Evolutionary conservation across 2,329 filamentous ascomycete species (phyloP), one percentile per base, ranked within the genome.

Genomic region (Colletotrichum liaoningense): DNA sequence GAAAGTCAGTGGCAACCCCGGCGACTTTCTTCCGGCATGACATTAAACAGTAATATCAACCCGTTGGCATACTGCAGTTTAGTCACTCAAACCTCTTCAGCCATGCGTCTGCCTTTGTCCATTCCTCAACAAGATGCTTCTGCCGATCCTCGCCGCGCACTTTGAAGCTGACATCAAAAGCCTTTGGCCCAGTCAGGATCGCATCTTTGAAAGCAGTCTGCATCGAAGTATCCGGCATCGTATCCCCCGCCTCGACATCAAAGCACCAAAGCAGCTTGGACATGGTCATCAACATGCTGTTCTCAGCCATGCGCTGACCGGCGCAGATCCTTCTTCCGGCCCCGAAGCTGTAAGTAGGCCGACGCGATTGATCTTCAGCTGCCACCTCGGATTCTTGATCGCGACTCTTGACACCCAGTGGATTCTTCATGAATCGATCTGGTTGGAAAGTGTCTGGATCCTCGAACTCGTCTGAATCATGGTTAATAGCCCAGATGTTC

Each of bases 221-320:
- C 7, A 62, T 26, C 1, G n/a, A 33, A 9, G 64, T 57, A 5
- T 46, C 49, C 49, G 49, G 63, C 49, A 19, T 30, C 22, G 30
- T 70, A 28, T 69, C 69, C 11, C 75, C 76, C 2, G 79, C 73
- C n/a, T 75, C 73, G 63, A 84, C 78, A 6, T 84, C 79, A 65
- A 88, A 87, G 1, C 84, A 85, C 88, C 88, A 90, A 0, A 90
- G 74, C 3, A 85, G 66, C 68, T 84, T 83, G 3, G 84, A 78
- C 62, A 84, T 79, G 8, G 79, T 79, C 9, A 83, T 67, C 64
- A 84, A 78, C 57, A 88, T 75, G 46, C 81, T 85, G 33, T 84
- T 83, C 76, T 86, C 84, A 3, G 86, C 85, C 35, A 89, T 82
- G 64, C 88, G 83, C 35, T 87, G 84, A 0, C 87, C 87, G 5